A percentile compares a stretch with the other conserved stretches of the same genome.
Evolutionary conservation across 176 grass and related monocot species (phyloP).

Genomic region (Dactylis glomerata): DNA sequence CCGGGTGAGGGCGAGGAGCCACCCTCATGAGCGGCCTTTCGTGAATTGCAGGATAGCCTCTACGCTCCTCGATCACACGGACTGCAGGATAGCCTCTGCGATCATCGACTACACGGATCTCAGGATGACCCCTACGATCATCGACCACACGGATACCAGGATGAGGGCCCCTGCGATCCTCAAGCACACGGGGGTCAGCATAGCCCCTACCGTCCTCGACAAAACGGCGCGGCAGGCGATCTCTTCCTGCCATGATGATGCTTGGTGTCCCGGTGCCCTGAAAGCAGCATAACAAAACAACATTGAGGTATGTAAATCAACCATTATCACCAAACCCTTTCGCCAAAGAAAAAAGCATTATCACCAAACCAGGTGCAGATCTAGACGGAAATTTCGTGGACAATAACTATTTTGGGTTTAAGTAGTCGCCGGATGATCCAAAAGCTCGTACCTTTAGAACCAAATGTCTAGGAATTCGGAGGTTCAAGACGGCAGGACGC

Average conservation of each 20-base stretch:
- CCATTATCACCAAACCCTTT: neutral
- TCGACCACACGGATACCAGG: conserved; percentile 11
- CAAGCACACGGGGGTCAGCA: neutral
- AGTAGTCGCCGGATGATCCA: neutral
- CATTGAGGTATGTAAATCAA: neutral
- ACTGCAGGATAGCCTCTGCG: conserved; percentile 15
- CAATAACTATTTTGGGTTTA: neutral
- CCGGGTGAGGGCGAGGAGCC: conserved; percentile 41
- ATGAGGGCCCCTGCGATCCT: conserved; percentile 18
- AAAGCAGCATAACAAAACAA: conserved; percentile 26
- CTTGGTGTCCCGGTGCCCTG: neutral
- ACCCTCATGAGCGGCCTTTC: conserved; percentile 34
- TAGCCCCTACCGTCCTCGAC: conserved; percentile 30
- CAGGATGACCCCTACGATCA: conserved; percentile 28
- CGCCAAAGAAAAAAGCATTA: no score
- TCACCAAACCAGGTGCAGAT: neutral
- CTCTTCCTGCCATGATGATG: conserved; percentile 66
- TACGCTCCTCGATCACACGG: conserved; percentile 33
- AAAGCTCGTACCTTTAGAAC: neutral
- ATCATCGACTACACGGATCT: neutral
- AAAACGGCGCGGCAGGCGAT: conserved; percentile 35
- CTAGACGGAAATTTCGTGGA: neutral
- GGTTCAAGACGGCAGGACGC: neutral
- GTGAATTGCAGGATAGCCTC: conserved; percentile 36
- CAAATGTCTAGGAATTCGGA: neutral